phyloP scores from a whole-genome alignment of 768 basidiomycete genomes.

The Kwoniella dejecticola region DNA sequence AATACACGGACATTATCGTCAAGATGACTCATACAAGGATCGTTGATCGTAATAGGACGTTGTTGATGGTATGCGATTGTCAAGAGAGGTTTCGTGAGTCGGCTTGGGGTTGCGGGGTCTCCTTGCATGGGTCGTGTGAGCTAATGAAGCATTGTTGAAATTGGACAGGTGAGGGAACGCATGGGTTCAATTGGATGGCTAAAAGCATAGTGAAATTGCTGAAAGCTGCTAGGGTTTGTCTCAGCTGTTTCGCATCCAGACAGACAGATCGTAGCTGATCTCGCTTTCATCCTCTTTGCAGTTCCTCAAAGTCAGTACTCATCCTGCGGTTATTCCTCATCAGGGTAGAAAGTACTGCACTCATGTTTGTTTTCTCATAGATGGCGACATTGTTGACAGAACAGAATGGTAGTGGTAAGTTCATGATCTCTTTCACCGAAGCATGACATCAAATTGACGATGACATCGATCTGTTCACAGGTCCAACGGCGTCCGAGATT shows the following conservation, averaged over 20 bases:
- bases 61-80: conserved; percentile 82
- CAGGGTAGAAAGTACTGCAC: too few species aligned
- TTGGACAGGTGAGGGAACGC: conserved; percentile 59
- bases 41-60: conserved; percentile 19
- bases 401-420: conserved; percentile 24
- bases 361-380: neutral
- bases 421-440: neutral
- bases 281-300: neutral
- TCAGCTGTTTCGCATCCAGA: neutral
- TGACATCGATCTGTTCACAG: neutral
- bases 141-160: neutral
- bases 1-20: neutral
- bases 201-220: conserved; percentile 74
- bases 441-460: neutral
- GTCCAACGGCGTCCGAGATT: conserved; percentile 17
- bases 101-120: neutral
- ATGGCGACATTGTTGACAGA: conserved; percentile 24
- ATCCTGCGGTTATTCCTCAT: too few species aligned
- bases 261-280: neutral
- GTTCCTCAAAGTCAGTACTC: conserved; percentile 16
- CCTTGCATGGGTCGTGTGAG: neutral
- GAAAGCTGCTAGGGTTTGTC: conserved; percentile 67
- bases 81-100: conserved; percentile 72
- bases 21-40: conserved; percentile 2
- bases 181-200: conserved; percentile 72